phyloP scores from a whole-genome alignment of 2,329 filamentous ascomycete species.

The Fusarium odoratissimum region DNA sequence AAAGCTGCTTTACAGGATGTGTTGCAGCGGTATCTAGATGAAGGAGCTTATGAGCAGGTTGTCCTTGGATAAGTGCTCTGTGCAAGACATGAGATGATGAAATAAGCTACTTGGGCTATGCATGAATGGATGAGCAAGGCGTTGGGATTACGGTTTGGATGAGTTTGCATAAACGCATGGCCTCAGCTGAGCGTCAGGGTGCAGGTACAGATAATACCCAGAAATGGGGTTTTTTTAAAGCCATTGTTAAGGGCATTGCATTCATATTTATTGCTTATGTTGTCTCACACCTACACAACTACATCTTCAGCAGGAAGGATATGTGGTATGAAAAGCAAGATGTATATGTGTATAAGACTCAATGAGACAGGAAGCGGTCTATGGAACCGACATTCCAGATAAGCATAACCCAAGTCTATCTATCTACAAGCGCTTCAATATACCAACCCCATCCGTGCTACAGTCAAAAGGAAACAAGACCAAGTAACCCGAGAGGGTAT shows the following conservation, averaged over 20 bases:
- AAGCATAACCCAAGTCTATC: slow-evolving; percentile 37
- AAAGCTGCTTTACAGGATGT: slow-evolving; percentile 62
- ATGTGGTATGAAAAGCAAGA: slow-evolving; percentile 36
- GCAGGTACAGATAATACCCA: not conserved
- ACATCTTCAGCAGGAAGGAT: slow-evolving; percentile 29
- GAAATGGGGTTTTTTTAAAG: too few species aligned
- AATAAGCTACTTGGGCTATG: slow-evolving; percentile 3
- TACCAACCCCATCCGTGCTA: not conserved
- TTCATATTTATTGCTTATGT: not conserved
- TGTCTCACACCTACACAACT: slow-evolving; percentile 3
- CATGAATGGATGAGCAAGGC: slow-evolving; percentile 18
- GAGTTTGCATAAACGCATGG: not conserved
- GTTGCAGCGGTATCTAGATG: slow-evolving; percentile 59
- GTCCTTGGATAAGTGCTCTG: slow-evolving; percentile 53
- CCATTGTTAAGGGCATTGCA: not conserved
- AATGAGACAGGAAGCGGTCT: slow-evolving; percentile 21
- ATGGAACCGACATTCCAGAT: slow-evolving; percentile 6
- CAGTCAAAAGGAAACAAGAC: slow-evolving; percentile 17
- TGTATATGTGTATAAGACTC: slow-evolving; percentile 27
- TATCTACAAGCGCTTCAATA: slow-evolving; percentile 31
- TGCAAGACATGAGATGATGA: slow-evolving; percentile 11
- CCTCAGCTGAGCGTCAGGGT: not conserved
- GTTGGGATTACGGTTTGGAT: slow-evolving; percentile 8
- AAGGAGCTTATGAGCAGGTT: slow-evolving; percentile 60
- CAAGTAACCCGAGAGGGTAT: slow-evolving; percentile 1